These are phyloP conservation scores for Sphaerosporella brunnea DNA, from an alignment of 495 filamentous ascomycete species.

Conservation along the genomic window DNA sequence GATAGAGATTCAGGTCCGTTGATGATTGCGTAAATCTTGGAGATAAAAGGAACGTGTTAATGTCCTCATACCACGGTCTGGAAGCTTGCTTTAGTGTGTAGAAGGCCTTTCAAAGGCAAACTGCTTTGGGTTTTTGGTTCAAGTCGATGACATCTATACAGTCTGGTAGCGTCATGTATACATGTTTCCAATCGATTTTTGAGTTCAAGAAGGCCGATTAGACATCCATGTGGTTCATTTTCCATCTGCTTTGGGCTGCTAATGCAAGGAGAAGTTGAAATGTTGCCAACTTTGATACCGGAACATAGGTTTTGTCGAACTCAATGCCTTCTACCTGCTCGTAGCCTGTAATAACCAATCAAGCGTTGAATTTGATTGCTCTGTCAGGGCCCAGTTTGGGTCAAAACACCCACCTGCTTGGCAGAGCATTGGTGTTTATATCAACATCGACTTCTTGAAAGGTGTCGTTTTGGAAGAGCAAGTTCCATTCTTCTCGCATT, in stretches of 20 bases:
- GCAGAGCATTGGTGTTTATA: conserved; percentile 3
- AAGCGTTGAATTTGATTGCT: conserved; percentile 8
- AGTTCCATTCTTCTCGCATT: background rate
- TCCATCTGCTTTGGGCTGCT: conserved; percentile 3
- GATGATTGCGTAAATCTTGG: background rate
- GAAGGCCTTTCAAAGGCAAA: background rate
- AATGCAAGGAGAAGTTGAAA: conserved; percentile 4
- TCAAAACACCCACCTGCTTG: conserved; percentile 13
- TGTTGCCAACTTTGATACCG: conserved; percentile 4
- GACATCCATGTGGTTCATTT: conserved; percentile 10
- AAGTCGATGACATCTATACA: background rate
- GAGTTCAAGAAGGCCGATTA: conserved; percentile 11
- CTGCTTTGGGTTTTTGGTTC: background rate
- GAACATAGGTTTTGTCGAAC: conserved; percentile 12
- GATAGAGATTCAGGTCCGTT: conserved; percentile 5
- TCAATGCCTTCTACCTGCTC: conserved; percentile 11
- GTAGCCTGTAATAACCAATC: conserved; percentile 12
- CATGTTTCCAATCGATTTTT: background rate
- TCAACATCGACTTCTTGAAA: background rate
- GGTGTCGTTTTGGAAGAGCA: background rate
- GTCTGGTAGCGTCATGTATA: conserved; percentile 5
- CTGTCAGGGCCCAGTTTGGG: conserved; percentile 8
- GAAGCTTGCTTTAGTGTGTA: conserved; percentile 9
- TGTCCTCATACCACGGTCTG: conserved; percentile 3
- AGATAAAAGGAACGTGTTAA: background rate